Evolutionary conservation across 148 eudicot species (phyloP).

Genomic region (Mesembryanthemum crystallinum): DNA sequence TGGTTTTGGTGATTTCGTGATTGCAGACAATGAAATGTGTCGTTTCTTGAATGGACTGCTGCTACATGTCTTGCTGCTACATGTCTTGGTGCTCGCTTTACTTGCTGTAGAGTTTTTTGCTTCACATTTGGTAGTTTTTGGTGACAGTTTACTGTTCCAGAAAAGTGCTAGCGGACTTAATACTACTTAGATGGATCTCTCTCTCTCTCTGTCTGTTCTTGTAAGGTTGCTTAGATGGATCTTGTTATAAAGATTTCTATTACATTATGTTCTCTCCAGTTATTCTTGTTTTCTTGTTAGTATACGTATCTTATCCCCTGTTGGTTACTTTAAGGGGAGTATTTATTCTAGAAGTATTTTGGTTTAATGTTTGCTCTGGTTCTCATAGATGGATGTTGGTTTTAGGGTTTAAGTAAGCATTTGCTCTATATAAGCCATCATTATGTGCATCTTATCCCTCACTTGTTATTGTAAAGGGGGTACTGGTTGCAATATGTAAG

Average conservation of each 20-base stretch:
- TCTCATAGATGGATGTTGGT: not conserved
- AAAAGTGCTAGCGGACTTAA: slow-evolving; percentile 11
- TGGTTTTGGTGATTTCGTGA: slow-evolving; percentile 94
- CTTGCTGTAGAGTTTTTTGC: slow-evolving; percentile 35
- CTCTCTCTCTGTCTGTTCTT: not conserved
- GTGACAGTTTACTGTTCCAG: slow-evolving; percentile 23
- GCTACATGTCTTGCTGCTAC: slow-evolving; percentile 75
- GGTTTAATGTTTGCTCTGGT: slow-evolving; percentile 1
- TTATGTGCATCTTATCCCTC: not conserved
- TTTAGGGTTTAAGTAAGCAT: not conserved
- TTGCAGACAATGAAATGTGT: slow-evolving; percentile 75
- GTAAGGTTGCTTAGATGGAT: slow-evolving; percentile 7
- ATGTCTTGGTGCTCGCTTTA: slow-evolving; percentile 23
- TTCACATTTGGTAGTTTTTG: slow-evolving; percentile 32
- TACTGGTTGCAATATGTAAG: slow-evolving; percentile 11
- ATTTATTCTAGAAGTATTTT: slow-evolving; percentile 7
- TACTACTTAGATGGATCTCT: slow-evolving; percentile 14
- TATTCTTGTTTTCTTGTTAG: slow-evolving; percentile 6
- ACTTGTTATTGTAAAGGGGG: not conserved
- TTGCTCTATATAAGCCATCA: not conserved
- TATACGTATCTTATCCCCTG: slow-evolving; percentile 12
- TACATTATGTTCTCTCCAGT: not conserved
- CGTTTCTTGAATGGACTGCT: slow-evolving; percentile 84
- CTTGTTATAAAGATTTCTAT: slow-evolving; percentile 4
- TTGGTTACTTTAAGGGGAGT: slow-evolving; percentile 15